phyloP scores from a whole-genome alignment of 2,329 filamentous ascomycete genomes.

The Paecilomyces sp. region DNA sequence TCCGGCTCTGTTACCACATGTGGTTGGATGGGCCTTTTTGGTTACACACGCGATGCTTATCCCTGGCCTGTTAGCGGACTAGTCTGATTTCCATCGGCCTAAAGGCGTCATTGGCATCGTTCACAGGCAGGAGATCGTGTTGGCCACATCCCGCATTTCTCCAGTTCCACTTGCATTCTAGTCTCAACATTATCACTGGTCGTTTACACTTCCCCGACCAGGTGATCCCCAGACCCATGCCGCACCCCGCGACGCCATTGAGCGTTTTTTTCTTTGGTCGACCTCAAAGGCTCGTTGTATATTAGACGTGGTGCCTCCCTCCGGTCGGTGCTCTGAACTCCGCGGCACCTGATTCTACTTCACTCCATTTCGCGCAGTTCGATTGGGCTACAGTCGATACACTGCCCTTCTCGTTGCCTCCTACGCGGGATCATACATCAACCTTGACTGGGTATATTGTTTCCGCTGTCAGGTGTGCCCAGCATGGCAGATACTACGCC shows the following conservation, averaged over 20 bases:
- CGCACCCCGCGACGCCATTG: background rate
- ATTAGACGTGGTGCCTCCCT: background rate
- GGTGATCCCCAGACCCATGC: background rate
- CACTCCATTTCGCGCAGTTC: background rate
- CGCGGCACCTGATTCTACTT: background rate
- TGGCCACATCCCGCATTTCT: background rate
- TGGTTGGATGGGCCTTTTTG: background rate
- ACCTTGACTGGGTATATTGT: background rate
- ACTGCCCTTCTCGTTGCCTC: background rate
- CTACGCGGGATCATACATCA: background rate
- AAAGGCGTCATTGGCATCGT: background rate
- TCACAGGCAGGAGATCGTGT: background rate
- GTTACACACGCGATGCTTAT: background rate
- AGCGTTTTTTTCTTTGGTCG: background rate
- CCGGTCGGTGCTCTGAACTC: background rate
- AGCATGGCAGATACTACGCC: background rate
- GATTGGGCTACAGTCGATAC: background rate
- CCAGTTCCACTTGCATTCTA: background rate
- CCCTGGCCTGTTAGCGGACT: background rate
- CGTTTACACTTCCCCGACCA: background rate
- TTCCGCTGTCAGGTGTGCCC: background rate
- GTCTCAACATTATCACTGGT: background rate
- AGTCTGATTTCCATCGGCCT: background rate
- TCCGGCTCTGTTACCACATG: background rate
- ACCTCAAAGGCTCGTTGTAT: background rate